Evolutionary conservation across 2,329 filamentous ascomycete species (phyloP).

Genomic region (Aspergillus arachidicola): DNA sequence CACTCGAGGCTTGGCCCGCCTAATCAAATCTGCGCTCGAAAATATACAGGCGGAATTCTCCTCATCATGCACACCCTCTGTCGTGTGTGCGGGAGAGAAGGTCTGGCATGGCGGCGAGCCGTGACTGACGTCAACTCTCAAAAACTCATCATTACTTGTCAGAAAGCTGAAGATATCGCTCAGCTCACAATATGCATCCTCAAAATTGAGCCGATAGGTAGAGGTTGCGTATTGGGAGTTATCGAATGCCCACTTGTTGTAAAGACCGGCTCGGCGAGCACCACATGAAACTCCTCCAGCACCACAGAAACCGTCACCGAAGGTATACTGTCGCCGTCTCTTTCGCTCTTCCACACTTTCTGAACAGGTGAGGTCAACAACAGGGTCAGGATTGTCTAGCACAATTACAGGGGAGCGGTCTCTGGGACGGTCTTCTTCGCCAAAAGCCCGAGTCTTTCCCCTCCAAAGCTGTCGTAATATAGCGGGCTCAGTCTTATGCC

Average conservation of each 20-base stretch:
- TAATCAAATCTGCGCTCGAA: constrained; percentile 55
- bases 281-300: constrained; percentile 43
- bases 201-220: constrained; percentile 65
- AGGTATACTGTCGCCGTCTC: constrained; percentile 57
- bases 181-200: constrained; percentile 34
- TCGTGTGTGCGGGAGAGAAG: constrained; percentile 73
- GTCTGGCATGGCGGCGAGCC: constrained; percentile 77
- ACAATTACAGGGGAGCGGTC: constrained; percentile 4
- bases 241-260: constrained; percentile 67
- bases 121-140: constrained; percentile 69
- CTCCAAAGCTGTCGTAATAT: constrained; percentile 37
- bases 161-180: constrained; percentile 51
- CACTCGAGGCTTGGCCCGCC: constrained; percentile 64
- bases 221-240: constrained; percentile 57
- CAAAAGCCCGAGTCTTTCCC: constrained; percentile 34
- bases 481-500: constrained; percentile 12
- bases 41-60: constrained; percentile 64
- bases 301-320: constrained; percentile 71
- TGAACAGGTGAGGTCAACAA: neutral
- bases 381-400: constrained; percentile 16
- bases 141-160: constrained; percentile 29
- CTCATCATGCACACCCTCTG: constrained; percentile 60
- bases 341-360: constrained; percentile 23
- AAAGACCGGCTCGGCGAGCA: constrained; percentile 55
- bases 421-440: constrained; percentile 17